phyloP scores from a whole-genome alignment of 2,329 filamentous ascomycete genomes.

The Paecilomyces sp. region DNA sequence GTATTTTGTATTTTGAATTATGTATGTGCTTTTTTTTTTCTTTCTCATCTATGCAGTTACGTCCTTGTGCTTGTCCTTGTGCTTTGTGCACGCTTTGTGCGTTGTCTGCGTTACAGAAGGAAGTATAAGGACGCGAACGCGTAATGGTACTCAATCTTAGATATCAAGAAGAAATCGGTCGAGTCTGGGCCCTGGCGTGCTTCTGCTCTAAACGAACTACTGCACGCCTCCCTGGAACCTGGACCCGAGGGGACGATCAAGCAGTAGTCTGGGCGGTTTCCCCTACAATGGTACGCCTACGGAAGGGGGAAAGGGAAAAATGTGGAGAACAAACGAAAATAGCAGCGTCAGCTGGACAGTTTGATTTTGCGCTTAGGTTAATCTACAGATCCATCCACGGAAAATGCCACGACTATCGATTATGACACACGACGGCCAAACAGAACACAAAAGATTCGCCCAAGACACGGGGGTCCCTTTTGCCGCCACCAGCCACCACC shows the following conservation, averaged over 20 bases:
- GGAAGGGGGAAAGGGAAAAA: background rate
- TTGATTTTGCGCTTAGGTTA: background rate
- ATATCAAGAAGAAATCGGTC: background rate
- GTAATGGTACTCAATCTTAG: background rate
- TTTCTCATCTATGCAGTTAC: too few species aligned
- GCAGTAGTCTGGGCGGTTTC: background rate
- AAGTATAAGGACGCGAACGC: background rate
- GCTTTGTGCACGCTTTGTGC: too few species aligned
- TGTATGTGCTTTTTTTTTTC: too few species aligned
- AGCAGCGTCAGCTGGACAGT: conserved; percentile 1
- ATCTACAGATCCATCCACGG: background rate
- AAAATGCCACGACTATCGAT: background rate
- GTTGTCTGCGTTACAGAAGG: background rate
- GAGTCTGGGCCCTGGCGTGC: background rate
- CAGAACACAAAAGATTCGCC: background rate
- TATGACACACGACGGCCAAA: background rate
- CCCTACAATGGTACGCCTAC: background rate
- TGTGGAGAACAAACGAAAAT: conserved; percentile 1
- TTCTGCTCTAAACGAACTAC: background rate
- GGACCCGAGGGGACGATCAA: background rate
- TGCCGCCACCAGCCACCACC: background rate
- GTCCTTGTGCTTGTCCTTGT: too few species aligned
- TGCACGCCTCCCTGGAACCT: background rate
- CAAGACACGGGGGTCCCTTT: background rate
- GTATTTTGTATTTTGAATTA: too few species aligned